Evolutionary conservation across 352 stramenopile genomes (phyloP), one percentile per base, ranked within the genome.

Genomic region (Phytophthora vignae): DNA sequence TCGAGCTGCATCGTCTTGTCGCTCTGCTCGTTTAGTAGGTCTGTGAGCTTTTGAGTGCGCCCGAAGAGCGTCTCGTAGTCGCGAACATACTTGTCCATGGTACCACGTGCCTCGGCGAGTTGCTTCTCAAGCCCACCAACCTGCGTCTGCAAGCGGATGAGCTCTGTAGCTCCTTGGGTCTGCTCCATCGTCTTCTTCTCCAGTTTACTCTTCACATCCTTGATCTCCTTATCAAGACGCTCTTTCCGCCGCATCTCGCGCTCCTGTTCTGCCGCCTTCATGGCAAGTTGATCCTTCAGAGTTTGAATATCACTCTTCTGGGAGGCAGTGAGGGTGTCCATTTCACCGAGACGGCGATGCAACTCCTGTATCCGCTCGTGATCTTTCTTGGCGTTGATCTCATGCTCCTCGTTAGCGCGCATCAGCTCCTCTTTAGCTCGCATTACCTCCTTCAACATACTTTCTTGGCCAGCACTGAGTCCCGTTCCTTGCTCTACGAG

Each of bases 401-500:
- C 87, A 54, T 95, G 85, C 77, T 96, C 89, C 33, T 97, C 90
- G 56, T 96, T 96, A 60, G 92, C 77, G 2, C 91, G 87, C 69
- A 92, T 88, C 27, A 97, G 82, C 69, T 98, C 90, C 53, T 97
- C 91, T 31, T 97, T 95, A 38, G 92, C 91, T 21, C 89, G 90
- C 71, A 98, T 91, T 7, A 98, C 90, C 67, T 98, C 87, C 58
- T 94, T 95, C 36, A 97, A 77, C 85, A 97, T 94, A 64, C 93
- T 98, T 60, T 99, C 96, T 77, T 99, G 94, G 2, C 90, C 90
- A 60, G 97, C 88, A 58, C 80, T 97, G 44, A 98, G 71, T 25
- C 93, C 96, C 5, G 94, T 92, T 46, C 93, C 94, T 84, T 99
- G 97, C 67, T 99, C 95, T 2, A 99, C 92, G 38, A 98, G 90